Conservation (phyloP, 192 early-diverging fungal genomes). For the Coemansia javaensis region DNA sequence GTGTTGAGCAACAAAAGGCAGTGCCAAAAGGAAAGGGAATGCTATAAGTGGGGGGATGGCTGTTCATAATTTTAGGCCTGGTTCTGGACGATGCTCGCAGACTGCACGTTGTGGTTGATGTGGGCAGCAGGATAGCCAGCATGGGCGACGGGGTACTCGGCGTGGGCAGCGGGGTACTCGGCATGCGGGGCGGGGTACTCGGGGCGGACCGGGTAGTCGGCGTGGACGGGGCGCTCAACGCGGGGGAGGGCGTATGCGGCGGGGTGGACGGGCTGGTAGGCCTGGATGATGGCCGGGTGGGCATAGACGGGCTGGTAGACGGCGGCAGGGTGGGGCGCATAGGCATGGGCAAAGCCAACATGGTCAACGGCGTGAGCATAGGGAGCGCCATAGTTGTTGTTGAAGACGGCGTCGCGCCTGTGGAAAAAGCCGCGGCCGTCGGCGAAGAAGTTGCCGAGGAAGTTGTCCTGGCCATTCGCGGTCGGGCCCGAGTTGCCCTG, state of each 20-base stretch:
- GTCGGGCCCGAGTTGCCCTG: conserved; percentile 18
- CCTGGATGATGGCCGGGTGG: conserved; percentile 1
- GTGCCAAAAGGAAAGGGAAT: no score
- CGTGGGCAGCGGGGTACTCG: no score
- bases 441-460: conserved; percentile 15
- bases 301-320: conserved; percentile 3
- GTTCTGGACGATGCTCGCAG: conserved; percentile 10
- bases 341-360: neutral
- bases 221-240: neutral
- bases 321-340: conserved; percentile 2
- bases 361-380: no score
- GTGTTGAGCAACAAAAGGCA: no score
- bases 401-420: conserved; percentile 19
- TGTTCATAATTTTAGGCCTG: conserved; percentile 5
- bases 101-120: conserved; percentile 4
- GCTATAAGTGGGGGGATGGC: no score
- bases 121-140: neutral
- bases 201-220: neutral
- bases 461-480: conserved; percentile 20
- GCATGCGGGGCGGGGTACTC: no score
- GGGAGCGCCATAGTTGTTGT: conserved; percentile 4
- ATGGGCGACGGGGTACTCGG: no score
- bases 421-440: neutral
- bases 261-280: neutral
- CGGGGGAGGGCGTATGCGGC: neutral